Base-by-base conservation (phyloP, 2,329 filamentous ascomycete species). In the Metarhizium humberi region DNA sequence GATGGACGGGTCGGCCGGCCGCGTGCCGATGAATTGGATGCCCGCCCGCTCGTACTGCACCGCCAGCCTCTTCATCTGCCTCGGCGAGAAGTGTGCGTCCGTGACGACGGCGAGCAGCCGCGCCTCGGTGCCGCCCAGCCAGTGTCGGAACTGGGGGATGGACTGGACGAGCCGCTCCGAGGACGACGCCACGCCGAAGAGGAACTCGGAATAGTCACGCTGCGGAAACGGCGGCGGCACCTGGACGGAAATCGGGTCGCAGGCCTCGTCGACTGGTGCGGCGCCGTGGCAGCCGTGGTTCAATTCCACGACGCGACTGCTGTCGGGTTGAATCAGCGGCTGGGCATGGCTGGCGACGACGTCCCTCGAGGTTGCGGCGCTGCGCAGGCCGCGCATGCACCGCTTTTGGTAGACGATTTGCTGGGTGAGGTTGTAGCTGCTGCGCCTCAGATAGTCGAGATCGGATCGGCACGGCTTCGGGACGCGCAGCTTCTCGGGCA, bases 141-240 rank as follows among this genome's bases (percentile, higher is more conserved):
- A 85, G 58, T 81, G 79, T 14, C 74, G 67, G 55, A 84, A 80
- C 16, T 75, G 71, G 11, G 74, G 67, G 40, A 82, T 67, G 1
- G 80, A 79, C 6, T 74, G 71, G 43, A 73, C 67, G 55, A 84
- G 66, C 38, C 81, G 74, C 30, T 73, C 70, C 36, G 77, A 70
- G 7, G 71, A 76, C 25, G 80, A 82, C 0, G 81, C 78, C 4
- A 84, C 74, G 55, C 80, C 81, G 57, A 85, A 84, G 55, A 81
- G 66, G 48, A 83, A 72, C 52, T 82, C 74, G 0, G 72, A 68
- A 58, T 80, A 79, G 8, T 71, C 71, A 34, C 67, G 61, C 34
- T 64, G 62, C 0, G 75, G 73, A 51, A 74, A 75, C 1, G 75
- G 71, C 0, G 61, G 60, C 0, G 79, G 74, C 0, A 83, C 78